Evolutionary conservation across 2,329 filamentous ascomycete species (phyloP).

Genomic region (Hypoxylon sp.): DNA sequence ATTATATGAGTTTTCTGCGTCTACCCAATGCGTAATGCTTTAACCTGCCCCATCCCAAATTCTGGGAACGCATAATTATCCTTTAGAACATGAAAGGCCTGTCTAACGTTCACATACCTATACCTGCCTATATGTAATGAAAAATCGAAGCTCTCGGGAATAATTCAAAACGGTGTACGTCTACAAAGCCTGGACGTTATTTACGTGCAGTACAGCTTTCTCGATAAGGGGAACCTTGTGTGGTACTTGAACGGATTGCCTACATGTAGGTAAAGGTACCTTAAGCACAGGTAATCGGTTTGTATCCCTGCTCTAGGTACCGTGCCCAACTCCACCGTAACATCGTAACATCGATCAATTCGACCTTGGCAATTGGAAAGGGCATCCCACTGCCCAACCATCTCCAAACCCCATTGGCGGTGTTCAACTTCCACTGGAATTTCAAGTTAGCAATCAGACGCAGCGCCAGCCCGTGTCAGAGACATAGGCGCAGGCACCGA

Average conservation of each 20-base stretch:
- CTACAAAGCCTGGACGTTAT: neutral
- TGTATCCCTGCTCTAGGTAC: neutral
- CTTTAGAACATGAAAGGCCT: neutral
- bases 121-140: too few relatives aligned
- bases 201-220: too few relatives aligned
- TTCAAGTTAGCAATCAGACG: conserved; percentile 6
- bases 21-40: neutral
- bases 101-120: neutral
- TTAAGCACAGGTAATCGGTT: neutral
- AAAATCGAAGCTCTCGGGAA: too few relatives aligned
- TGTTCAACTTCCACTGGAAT: conserved; percentile 1
- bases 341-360: neutral
- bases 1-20: neutral
- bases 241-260: neutral
- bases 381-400: conserved; percentile 7
- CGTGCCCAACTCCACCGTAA: neutral
- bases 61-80: neutral
- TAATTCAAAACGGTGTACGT: too few relatives aligned
- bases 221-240: conserved; percentile 1
- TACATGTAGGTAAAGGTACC: neutral
- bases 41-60: neutral
- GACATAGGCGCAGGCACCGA: conserved; percentile 5
- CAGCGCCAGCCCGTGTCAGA: conserved; percentile 10
- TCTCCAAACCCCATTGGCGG: neutral
- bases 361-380: neutral